A percentile compares a stretch with the other conserved stretches of the same genome.
phyloP scores from a whole-genome alignment of 2,329 filamentous ascomycete genomes.

The Fusarium sp. region DNA sequence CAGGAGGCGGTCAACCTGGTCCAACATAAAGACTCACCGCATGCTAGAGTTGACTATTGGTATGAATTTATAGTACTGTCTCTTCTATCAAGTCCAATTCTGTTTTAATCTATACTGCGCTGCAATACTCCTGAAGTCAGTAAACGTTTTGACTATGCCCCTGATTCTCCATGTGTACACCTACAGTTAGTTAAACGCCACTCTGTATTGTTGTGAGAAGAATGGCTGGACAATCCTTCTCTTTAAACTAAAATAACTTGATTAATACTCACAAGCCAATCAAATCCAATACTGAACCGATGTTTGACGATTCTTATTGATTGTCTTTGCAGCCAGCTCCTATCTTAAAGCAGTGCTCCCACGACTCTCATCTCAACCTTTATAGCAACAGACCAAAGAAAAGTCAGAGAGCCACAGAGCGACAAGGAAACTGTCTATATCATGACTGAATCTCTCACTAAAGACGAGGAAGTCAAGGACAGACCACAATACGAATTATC shows the following conservation, averaged over 20 bases:
- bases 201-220: constrained; percentile 4
- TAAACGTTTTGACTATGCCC: background rate
- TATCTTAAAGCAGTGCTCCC: background rate
- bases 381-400: background rate
- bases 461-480: background rate
- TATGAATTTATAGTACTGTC: too few species aligned
- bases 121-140: too few species aligned
- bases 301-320: background rate
- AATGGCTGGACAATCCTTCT: background rate
- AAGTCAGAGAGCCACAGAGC: too few species aligned
- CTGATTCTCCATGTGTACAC: background rate
- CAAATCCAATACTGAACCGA: fast-evolving
- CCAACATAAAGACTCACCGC: fast-evolving
- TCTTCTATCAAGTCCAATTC: too few species aligned
- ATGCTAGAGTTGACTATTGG: too few species aligned
- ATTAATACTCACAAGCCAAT: background rate
- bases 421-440: fast-evolving
- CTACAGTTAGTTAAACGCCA: background rate
- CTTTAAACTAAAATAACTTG: fast-evolving
- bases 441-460: fast-evolving
- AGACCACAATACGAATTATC: fast-evolving
- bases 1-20: fast-evolving
- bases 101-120: too few species aligned
- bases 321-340: background rate
- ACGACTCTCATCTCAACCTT: background rate